Evolutionary conservation across 2,329 filamentous ascomycete species (phyloP), one percentile per base, ranked within the genome.

Genomic region (Hypoxylon sp.): DNA sequence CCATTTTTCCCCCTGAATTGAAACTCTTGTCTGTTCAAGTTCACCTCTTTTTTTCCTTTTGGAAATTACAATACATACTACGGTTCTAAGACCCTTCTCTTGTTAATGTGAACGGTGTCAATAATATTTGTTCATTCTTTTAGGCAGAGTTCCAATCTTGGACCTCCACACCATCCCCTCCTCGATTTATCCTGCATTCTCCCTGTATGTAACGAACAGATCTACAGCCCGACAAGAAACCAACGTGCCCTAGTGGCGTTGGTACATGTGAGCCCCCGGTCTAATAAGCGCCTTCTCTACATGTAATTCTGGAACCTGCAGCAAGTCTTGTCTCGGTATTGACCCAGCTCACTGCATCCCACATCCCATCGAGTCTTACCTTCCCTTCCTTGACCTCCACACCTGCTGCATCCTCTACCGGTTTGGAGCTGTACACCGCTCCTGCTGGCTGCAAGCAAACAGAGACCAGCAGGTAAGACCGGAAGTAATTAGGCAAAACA

Each of bases 401-500:
- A 63, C 44, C 53, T 55, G 62, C 59, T 65, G 57, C 65, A 68
- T 55, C 33, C 60, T 56, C 52, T 67, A 33, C 57, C 61, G 54
- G 44, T 47, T 58, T 65, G 56, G 44, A 64, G 47, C 48, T 48
- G 63, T 63, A 63, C 63, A 67, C 65, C 65, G 65, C 65, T 63
- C 46, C 50, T 63, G 55, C 37, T 22, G 33, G 53, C 54, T 65
- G 51, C 65, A 56, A 56, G 65, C 58, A 70, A 68, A 55, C 68
- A 68, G 63, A 70, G 63, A 70, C 63, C 64, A 46, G 61, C 57
- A 68, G 59, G 58, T 68, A 44, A 66, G 60, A 65, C 70, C 70
- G 66, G 65, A 17, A 58, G 63, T 53, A 58, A 69, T 73, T 73
- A 73, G 71, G 60, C 70, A 73, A 67, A 70, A 68, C 54, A 63